A percentile compares a stretch with the other conserved stretches of the same genome.
Evolutionary conservation across 305 asterid species (phyloP).

Genomic region (Fraxinus platypoda): DNA sequence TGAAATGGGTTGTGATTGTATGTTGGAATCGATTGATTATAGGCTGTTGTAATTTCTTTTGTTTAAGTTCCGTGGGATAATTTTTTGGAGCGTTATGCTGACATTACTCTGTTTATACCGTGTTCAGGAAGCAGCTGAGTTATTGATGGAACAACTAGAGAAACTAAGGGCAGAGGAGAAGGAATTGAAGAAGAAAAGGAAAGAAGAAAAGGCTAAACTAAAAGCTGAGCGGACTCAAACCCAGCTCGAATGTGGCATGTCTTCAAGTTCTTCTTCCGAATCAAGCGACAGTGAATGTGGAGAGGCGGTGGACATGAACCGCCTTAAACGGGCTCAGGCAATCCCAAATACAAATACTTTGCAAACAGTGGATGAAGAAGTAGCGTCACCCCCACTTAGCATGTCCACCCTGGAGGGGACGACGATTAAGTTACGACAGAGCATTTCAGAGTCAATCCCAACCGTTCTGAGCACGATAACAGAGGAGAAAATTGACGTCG

Average conservation of each 20-base stretch:
- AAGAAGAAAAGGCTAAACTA: slow-evolving; percentile 47
- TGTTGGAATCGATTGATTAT: background rate
- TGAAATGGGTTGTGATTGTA: background rate
- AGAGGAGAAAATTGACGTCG: background rate
- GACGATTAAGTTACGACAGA: background rate
- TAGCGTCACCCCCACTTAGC: slow-evolving; percentile 10
- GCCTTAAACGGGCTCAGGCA: slow-evolving; percentile 24
- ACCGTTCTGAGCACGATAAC: slow-evolving; percentile 3
- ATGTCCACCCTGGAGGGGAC: background rate
- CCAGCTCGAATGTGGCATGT: slow-evolving; percentile 21
- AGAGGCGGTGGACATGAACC: slow-evolving; percentile 37
- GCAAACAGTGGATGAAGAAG: slow-evolving; percentile 24
- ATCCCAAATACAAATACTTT: background rate
- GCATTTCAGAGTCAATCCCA: background rate
- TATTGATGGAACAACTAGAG: slow-evolving; percentile 53
- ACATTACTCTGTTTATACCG: background rate
- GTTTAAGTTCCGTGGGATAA: background rate
- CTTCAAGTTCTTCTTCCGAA: slow-evolving; percentile 59
- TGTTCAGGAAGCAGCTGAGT: slow-evolving; percentile 61
- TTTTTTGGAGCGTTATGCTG: background rate
- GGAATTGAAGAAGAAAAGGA: slow-evolving; percentile 41
- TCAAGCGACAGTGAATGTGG: slow-evolving; percentile 67
- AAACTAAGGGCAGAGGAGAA: slow-evolving; percentile 48
- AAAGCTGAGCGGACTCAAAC: slow-evolving; percentile 28
- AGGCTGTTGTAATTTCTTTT: background rate